Base-by-base conservation (phyloP, 257 asterid genomes). In the Verbascum thapsus region DNA sequence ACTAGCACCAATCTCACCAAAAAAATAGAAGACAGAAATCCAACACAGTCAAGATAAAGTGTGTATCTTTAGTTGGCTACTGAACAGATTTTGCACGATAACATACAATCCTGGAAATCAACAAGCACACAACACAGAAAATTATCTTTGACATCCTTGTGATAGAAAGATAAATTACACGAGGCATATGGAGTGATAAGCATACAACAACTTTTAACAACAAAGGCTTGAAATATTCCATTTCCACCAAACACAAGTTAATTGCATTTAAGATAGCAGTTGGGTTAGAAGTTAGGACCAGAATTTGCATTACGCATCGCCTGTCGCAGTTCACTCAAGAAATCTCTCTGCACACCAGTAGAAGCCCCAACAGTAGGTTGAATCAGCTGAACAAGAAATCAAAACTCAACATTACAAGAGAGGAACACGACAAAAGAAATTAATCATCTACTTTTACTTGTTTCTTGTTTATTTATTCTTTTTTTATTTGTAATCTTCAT, bases 291-390 rank as follows among this genome's bases (percentile, higher is more conserved):
- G 61, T 72, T 69, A 40, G 69, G 71, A 63, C 77, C 68, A 53
- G 80, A 68, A 60, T 81, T 80, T 58, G 86, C 80, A 55, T 68
- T 78, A 67, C 60, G 76, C 84, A 86, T 81, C 11, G 95, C 96
- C 71, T 80, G 69, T 57, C 74, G 80, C 64, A 92, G 91, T 69
- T 92, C 92, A 38, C 77, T 80, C 66, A 76, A 68, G 84, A 92
- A 88, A 79, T 92, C 97, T 75, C 81, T 79, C 78, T 83, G 87
- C 78, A 56, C 41, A 54, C 86, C 85, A 26, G 75, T 61, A 66
- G 91, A 67, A 32, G 82, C 75, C 47, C 78, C 85, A 30, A 74
- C 83, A 17, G 82, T 23, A 62, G 69, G 80, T 50, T 83, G 81
- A 59, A 85, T 73, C 73, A 83, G 63, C 95, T 80, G 85, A 50